Conservation (phyloP, 179 eudicot species). For the Amaranthus tricolor region DNA sequence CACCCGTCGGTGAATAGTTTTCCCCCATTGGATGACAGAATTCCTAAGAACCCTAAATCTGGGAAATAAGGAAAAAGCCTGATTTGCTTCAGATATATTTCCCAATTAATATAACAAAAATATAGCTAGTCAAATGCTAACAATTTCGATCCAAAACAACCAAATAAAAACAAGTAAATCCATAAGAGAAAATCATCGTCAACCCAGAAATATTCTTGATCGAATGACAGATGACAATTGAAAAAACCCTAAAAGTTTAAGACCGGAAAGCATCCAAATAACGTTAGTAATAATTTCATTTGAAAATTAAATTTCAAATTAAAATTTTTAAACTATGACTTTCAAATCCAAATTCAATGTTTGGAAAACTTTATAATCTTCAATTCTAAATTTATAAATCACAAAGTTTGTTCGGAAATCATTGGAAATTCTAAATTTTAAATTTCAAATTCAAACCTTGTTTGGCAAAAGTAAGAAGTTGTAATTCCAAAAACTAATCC, state of each 20-base stretch:
- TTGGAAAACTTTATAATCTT: too few species aligned
- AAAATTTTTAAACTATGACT: too few species aligned
- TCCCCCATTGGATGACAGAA: conserved; percentile 32
- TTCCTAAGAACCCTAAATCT: conserved; percentile 20
- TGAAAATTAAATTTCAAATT: too few species aligned
- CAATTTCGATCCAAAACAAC: not conserved
- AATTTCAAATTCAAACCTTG: too few species aligned
- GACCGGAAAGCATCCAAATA: not conserved
- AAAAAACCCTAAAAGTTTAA: not conserved
- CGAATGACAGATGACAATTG: not conserved
- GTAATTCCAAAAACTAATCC: too few species aligned
- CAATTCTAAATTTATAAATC: too few species aligned
- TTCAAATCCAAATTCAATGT: too few species aligned
- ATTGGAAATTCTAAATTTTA: too few species aligned
- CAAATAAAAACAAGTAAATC: not conserved
- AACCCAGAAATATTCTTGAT: not conserved
- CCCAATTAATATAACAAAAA: not conserved
- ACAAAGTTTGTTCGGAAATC: too few species aligned
- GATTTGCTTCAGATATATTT: not conserved
- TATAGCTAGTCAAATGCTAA: not conserved
- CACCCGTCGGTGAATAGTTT: conserved; percentile 23
- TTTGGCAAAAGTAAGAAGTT: too few species aligned
- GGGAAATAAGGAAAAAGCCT: not conserved
- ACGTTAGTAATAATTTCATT: not conserved
- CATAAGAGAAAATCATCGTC: not conserved